These are phyloP conservation scores for Clonostachys rosea DNA, from an alignment of 2,329 filamentous ascomycete species.

Conservation along the genomic window DNA sequence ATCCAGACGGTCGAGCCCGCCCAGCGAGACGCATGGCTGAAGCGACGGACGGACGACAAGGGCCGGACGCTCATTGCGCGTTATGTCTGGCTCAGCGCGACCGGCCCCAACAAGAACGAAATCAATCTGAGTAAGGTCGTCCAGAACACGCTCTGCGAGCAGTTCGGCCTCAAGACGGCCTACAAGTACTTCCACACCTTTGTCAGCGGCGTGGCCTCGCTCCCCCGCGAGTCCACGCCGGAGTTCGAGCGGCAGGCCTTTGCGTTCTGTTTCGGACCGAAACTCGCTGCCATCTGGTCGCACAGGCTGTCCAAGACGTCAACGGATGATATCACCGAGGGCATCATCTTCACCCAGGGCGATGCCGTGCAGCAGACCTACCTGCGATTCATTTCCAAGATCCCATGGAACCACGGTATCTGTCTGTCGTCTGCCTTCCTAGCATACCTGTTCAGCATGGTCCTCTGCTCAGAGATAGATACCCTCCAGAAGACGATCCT, in stretches of 20 bases:
- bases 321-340: constrained; percentile 14
- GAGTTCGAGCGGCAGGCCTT: constrained; percentile 12
- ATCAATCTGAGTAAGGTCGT: constrained; percentile 15
- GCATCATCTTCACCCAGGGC: constrained; percentile 19
- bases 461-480: constrained; percentile 25
- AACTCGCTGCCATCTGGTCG: constrained; percentile 29
- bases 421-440: constrained; percentile 26
- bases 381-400: constrained; percentile 11
- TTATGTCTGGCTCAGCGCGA: constrained; percentile 15
- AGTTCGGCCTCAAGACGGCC: constrained; percentile 20
- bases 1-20: background rate
- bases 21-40: background rate
- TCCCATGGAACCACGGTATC: constrained; percentile 16
- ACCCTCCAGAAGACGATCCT: constrained; percentile 22
- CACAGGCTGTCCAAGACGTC: constrained; percentile 9
- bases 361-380: constrained; percentile 7
- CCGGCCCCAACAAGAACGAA: constrained; percentile 10
- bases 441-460: constrained; percentile 21
- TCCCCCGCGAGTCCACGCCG: constrained; percentile 7
- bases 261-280: constrained; percentile 28
- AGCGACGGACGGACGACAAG: background rate
- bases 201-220: constrained; percentile 22
- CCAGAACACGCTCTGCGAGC: constrained; percentile 11
- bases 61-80: constrained; percentile 18
- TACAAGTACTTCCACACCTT: constrained; percentile 23